These are phyloP conservation scores for Spathaspora passalidarum DNA, from an alignment of 805 yeast genomes.

Conservation along the genomic window DNA sequence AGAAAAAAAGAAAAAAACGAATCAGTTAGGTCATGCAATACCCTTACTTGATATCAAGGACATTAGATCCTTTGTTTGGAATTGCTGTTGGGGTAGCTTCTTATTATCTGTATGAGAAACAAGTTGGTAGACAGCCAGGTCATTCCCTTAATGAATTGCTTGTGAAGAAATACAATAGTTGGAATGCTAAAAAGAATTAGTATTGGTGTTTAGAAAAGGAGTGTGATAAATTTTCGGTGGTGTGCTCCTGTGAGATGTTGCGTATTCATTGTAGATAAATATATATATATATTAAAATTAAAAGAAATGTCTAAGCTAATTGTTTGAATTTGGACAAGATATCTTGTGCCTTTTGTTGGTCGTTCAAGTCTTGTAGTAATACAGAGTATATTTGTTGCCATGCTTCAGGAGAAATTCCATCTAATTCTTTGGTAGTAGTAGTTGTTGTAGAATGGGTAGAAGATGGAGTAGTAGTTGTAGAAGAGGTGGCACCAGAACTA, in stretches of 20 bases:
- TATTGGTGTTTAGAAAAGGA: neutral
- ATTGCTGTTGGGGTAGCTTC: constrained; percentile 59
- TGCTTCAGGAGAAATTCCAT: constrained; percentile 21
- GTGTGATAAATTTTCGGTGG: neutral
- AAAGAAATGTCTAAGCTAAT: neutral
- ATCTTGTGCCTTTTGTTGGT: constrained; percentile 20
- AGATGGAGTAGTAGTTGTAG: neutral
- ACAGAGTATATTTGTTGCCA: constrained; percentile 44
- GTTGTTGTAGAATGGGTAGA: constrained; percentile 8
- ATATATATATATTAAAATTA: constrained; percentile 4
- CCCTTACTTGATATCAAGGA: constrained; percentile 50
- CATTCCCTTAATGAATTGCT: constrained; percentile 57
- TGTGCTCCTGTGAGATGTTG: too few species aligned
- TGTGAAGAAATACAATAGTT: constrained; percentile 19
- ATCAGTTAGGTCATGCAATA: constrained; percentile 27
- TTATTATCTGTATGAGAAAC: constrained; percentile 59
- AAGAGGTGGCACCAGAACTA: neutral
- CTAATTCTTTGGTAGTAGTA: constrained; percentile 6
- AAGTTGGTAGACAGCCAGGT: constrained; percentile 56
- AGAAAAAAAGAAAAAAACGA: too few species aligned
- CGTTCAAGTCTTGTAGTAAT: constrained; percentile 31
- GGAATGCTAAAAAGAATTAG: neutral
- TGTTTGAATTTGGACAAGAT: constrained; percentile 16
- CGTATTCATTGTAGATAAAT: neutral
- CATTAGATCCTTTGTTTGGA: constrained; percentile 65